A percentile compares a stretch with the other conserved stretches of the same genome.
Conservation (phyloP, 805 yeast species). For the Grigorovia humatica region DNA sequence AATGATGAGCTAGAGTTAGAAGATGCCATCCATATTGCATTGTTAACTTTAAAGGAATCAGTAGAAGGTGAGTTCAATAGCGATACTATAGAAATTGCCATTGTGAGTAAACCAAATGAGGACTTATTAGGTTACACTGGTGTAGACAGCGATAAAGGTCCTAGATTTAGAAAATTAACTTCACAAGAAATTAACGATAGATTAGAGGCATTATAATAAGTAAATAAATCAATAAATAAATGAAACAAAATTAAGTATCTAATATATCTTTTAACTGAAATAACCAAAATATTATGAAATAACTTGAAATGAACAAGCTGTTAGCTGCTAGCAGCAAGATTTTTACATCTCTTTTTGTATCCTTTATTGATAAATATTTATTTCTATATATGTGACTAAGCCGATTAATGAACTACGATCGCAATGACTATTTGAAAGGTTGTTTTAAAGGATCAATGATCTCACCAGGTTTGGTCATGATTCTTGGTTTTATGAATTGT, state of each 20-base stretch:
- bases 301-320: too few relatives aligned
- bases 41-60: slow-evolving; percentile 87
- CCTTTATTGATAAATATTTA: background rate
- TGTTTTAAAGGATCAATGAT: slow-evolving; percentile 87
- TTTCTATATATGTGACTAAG: background rate
- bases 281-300: background rate
- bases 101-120: slow-evolving; percentile 76
- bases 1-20: slow-evolving; percentile 93
- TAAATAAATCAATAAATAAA: background rate
- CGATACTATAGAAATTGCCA: slow-evolving; percentile 84
- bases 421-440: slow-evolving; percentile 44
- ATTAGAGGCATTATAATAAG: slow-evolving; percentile 65
- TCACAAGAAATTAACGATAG: slow-evolving; percentile 94
- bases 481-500: slow-evolving; percentile 78
- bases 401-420: background rate
- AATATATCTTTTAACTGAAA: background rate
- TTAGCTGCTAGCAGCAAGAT: background rate
- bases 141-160: slow-evolving; percentile 67
- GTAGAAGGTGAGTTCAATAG: slow-evolving; percentile 98
- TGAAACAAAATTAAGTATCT: background rate
- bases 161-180: slow-evolving; percentile 74
- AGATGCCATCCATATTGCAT: slow-evolving; percentile 95
- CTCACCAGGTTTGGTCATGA: slow-evolving; percentile 75
- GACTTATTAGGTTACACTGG: slow-evolving; percentile 80
- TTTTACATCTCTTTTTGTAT: background rate